These are phyloP conservation scores for Taiozyma sp. DNA, from an alignment of 1,139 yeast species.

Conservation along the genomic window DNA sequence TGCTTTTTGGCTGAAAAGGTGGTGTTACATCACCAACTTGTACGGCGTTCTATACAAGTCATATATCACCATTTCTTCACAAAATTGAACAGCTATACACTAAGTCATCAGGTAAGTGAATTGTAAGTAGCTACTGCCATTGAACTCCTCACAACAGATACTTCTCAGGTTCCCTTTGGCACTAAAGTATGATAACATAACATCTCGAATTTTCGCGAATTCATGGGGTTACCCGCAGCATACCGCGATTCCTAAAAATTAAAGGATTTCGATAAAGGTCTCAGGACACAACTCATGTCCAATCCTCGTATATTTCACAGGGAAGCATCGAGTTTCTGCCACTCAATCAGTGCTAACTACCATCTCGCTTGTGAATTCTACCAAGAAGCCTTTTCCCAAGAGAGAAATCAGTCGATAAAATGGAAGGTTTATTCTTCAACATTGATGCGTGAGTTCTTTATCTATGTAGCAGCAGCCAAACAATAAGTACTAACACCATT, in stretches of 20 bases:
- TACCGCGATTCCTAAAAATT: not conserved
- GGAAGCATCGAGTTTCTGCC: not conserved
- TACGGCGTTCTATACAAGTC: no score
- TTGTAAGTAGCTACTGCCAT: no score
- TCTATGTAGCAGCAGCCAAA: not conserved
- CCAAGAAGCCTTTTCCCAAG: not conserved
- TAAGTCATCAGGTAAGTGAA: no score
- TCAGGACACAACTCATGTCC: not conserved
- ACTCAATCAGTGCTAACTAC: not conserved
- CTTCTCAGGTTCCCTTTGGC: no score
- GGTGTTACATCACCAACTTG: no score
- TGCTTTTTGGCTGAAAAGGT: no score
- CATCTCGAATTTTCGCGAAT: no score
- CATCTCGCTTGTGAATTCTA: not conserved
- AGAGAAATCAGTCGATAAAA: slow-evolving; percentile 21
- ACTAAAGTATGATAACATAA: no score
- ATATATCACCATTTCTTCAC: no score
- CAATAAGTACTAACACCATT: slow-evolving; percentile 22
- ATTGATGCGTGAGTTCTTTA: slow-evolving; percentile 45
- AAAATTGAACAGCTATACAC: no score
- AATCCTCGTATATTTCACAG: not conserved
- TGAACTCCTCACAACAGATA: no score
- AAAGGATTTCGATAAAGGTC: not conserved
- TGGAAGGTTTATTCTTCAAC: slow-evolving; percentile 90
- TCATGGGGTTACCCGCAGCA: not conserved